Evolutionary conservation across 768 basidiomycete genomes (phyloP), one percentile per base, ranked within the genome.

Genomic region (Pisolithus microcarpus): DNA sequence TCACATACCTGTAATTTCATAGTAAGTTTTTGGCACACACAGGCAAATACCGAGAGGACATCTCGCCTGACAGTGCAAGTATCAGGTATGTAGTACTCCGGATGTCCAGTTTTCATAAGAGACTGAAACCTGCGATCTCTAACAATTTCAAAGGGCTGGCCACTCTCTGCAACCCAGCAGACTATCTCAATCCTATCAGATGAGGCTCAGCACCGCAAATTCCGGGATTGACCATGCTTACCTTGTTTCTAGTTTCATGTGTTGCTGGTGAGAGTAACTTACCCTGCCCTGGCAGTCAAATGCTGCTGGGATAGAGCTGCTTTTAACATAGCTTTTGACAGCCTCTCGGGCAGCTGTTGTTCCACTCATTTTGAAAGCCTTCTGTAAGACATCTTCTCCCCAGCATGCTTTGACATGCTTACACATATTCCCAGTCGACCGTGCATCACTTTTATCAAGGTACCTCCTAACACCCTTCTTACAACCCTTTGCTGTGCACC

Each of bases 381-480:
- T 19, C 9, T 21, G 16, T 10, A 42, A 42, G 15, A 19, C 21
- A 21, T 42, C 19, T 19, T n/a, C 15, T 10, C 39, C 39, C 15
- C 39, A 42, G 39, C 39, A 42, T n/a, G 16, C 9, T 21, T 42
- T 42, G 9, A 42, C 39, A 42, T 42, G 39, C 39, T 19, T 16
- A 19, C 26, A 6, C 26, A 26, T 26, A 26, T 26, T 26, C 26
- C 26, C 26, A 26, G 26, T 26, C 4, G 26, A 70, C 11, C 30
- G 53, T 5, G 45, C 24, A 55, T 72, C 67, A 10, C 45, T 52
- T 0, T 36, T 60, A 49, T 65, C 59, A 9, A 65, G 54, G 38
- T 48, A 67, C 7, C 62, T 56, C 10, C 47, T 44, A 16, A 64
- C 53, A 24, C 18, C 2, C 21, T 52, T 30, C 46, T 51, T 61